Percentiles rank a stretch among this genome's conserved stretches.
These are phyloP conservation scores for Carex kokanica DNA, from an alignment of 176 grass and related monocot genomes.

Conservation along the genomic window DNA sequence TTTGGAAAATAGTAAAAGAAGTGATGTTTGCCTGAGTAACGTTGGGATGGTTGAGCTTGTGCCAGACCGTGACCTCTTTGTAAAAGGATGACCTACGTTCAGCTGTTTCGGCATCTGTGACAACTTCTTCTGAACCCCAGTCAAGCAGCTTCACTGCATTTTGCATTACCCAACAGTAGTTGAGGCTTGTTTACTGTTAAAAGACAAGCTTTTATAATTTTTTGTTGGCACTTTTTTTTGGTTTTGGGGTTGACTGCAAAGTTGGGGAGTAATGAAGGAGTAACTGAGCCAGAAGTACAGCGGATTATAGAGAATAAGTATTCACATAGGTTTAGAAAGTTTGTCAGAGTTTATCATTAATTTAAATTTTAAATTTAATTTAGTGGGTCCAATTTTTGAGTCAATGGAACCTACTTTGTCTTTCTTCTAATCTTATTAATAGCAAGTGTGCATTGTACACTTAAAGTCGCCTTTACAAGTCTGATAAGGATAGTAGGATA, in stretches of 20 bases:
- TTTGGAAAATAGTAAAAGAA: neutral
- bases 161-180: neutral
- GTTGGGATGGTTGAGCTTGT: slow-evolving; percentile 78
- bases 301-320: too few species aligned
- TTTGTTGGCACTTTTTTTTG: neutral
- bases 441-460: too few species aligned
- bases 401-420: too few species aligned
- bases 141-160: slow-evolving; percentile 82
- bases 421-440: too few species aligned
- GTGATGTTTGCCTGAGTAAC: slow-evolving; percentile 58
- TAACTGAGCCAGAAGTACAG: too few species aligned
- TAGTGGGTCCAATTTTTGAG: too few species aligned
- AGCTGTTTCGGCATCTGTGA: neutral
- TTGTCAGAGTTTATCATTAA: too few species aligned
- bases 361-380: too few species aligned
- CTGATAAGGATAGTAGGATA: neutral
- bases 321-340: too few species aligned
- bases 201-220: neutral
- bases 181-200: slow-evolving; percentile 10
- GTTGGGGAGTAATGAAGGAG: neutral
- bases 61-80: slow-evolving; percentile 81
- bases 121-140: slow-evolving; percentile 53
- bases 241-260: neutral
- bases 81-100: slow-evolving; percentile 52
- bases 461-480: neutral